Percentiles rank a stretch among this genome's conserved stretches.
Evolutionary conservation across 495 filamentous ascomycete species (phyloP).

Genomic region (Chaetomium fimeti): DNA sequence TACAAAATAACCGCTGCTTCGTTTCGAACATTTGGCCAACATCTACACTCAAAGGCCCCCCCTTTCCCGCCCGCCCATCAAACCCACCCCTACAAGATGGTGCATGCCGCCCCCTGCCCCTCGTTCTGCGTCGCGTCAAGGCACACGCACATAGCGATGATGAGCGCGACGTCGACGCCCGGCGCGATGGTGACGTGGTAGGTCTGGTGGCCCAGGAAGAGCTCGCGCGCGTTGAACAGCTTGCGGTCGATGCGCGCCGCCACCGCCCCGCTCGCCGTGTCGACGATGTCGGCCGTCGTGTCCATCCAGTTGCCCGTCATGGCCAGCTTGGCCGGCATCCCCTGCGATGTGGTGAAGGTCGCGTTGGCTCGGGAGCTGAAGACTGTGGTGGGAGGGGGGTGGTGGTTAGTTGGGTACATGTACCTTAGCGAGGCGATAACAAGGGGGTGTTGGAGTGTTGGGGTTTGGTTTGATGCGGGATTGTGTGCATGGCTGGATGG

Average conservation of each 20-base stretch:
- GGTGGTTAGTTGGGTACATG: background rate
- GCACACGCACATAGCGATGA: conserved; percentile 60
- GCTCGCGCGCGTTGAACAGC: conserved; percentile 52
- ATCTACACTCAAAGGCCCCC: too few relatives aligned
- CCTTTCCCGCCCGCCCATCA: too few relatives aligned
- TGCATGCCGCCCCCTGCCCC: conserved; percentile 11
- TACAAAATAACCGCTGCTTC: too few relatives aligned
- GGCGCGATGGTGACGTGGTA: conserved; percentile 61
- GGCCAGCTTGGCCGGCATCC: conserved; percentile 37
- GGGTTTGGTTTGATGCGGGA: too few relatives aligned
- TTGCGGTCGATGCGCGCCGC: conserved; percentile 58
- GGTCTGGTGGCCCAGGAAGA: conserved; percentile 58
- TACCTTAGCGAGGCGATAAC: too few relatives aligned
- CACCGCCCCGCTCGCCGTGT: conserved; percentile 41
- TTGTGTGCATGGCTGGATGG: background rate
- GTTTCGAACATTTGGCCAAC: too few relatives aligned
- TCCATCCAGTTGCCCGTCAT: conserved; percentile 51
- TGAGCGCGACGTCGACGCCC: conserved; percentile 57
- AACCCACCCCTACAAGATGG: background rate
- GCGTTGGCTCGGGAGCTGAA: conserved; percentile 48
- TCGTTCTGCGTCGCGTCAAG: conserved; percentile 62
- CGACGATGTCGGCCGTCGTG: conserved; percentile 48
- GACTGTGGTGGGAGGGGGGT: conserved; percentile 31
- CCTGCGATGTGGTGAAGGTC: conserved; percentile 46
- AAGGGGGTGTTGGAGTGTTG: too few relatives aligned